phyloP scores from a whole-genome alignment of 139 green algal species.

The Dunaliella sp. region DNA sequence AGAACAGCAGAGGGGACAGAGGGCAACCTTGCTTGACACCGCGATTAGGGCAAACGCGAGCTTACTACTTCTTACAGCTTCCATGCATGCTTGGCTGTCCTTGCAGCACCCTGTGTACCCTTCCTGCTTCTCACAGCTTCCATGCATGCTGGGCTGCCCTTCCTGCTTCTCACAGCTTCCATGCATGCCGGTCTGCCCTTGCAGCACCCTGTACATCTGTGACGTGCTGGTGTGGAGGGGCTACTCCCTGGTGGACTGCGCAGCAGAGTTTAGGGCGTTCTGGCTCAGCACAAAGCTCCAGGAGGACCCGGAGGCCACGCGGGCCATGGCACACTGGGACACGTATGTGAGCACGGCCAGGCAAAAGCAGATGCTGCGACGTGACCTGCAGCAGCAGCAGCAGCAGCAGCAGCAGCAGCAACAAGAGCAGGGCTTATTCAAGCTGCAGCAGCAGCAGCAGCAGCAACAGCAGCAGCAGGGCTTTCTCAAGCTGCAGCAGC shows the following conservation, averaged over 20 bases:
- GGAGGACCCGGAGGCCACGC: not conserved
- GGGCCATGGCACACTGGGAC: not conserved
- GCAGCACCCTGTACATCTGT: constrained; percentile 54
- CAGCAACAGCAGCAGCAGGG: constrained; percentile 1
- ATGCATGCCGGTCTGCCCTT: not conserved
- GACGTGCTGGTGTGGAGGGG: constrained; percentile 91
- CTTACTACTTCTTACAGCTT: not conserved
- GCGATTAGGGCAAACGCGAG: no score
- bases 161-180: not conserved
- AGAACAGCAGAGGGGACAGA: no score
- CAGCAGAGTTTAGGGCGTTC: constrained; percentile 75
- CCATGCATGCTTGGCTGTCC: no score
- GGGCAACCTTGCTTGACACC: no score
- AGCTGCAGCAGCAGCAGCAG: not conserved
- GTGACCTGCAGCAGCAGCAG: not conserved
- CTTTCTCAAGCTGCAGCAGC: constrained; percentile 11
- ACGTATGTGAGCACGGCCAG: no score
- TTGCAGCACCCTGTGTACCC: constrained; percentile 52
- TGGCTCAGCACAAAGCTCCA: constrained; percentile 30
- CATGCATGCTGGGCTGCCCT: no score
- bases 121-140: not conserved
- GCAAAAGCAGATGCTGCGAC: not conserved
- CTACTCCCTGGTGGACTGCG: constrained; percentile 75
- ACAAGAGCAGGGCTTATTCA: not conserved
- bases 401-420: not conserved